Conservation (phyloP, 495 filamentous ascomycete genomes). For the Daldinia bambusicola region DNA sequence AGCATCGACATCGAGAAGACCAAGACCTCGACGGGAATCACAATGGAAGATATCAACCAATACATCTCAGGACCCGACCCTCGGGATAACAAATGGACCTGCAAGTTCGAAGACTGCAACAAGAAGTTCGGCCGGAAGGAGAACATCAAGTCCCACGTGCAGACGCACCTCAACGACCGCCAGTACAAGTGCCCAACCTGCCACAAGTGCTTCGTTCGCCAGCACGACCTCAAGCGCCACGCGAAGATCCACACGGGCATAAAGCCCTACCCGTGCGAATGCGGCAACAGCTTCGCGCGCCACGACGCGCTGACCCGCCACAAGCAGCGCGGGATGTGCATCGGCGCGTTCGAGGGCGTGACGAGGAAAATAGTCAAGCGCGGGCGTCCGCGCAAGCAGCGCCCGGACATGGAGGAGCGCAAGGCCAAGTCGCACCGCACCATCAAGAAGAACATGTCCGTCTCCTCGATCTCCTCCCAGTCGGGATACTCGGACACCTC, state of each 20-base stretch:
- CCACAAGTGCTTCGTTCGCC: slow-evolving; percentile 92
- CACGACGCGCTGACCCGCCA: slow-evolving; percentile 96
- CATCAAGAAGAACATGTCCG: slow-evolving; percentile 61
- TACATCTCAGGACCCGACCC: slow-evolving; percentile 85
- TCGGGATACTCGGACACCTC: slow-evolving; percentile 62
- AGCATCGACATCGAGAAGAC: slow-evolving; percentile 66
- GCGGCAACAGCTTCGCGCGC: slow-evolving; percentile 88
- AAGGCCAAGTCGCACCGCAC: slow-evolving; percentile 70
- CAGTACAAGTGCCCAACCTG: slow-evolving; percentile 91
- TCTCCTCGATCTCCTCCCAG: slow-evolving; percentile 59
- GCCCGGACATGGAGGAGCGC: slow-evolving; percentile 68
- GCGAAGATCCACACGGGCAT: slow-evolving; percentile 94
- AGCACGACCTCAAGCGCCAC: slow-evolving; percentile 96
- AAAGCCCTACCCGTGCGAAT: slow-evolving; percentile 91
- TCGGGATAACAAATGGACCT: slow-evolving; percentile 83
- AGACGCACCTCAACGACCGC: slow-evolving; percentile 94
- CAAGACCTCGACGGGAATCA: slow-evolving; percentile 77
- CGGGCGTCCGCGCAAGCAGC: slow-evolving; percentile 59
- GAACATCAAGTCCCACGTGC: slow-evolving; percentile 97
- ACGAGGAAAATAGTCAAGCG: slow-evolving; percentile 68
- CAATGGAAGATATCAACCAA: slow-evolving; percentile 82
- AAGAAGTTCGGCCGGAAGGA: slow-evolving; percentile 93
- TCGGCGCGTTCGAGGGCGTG: slow-evolving; percentile 87
- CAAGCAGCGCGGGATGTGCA: slow-evolving; percentile 92
- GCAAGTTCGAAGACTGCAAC: slow-evolving; percentile 79